Conservation (phyloP, 176 grass and related monocot species). For the Carex pumila region DNA sequence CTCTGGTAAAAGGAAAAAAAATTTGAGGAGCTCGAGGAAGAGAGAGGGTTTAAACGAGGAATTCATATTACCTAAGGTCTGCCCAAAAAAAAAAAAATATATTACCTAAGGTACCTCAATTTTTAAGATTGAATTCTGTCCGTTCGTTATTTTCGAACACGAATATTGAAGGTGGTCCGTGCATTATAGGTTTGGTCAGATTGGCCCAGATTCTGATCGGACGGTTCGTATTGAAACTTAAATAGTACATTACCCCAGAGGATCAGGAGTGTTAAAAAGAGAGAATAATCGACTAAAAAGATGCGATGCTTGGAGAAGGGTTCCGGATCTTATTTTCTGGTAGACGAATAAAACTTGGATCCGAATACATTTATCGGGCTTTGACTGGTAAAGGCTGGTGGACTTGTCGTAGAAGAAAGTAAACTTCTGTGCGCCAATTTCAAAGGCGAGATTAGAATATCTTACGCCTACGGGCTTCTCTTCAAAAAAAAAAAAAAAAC, state of each 20-base stretch:
- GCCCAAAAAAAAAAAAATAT: too few species aligned
- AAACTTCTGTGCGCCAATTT: neutral
- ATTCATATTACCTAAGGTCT: too few species aligned
- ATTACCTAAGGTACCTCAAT: too few species aligned
- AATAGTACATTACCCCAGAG: too few species aligned
- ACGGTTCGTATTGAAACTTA: too few species aligned
- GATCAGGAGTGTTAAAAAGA: neutral
- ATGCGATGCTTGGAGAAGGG: slow-evolving; percentile 17
- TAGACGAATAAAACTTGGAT: neutral
- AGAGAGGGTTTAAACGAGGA: neutral
- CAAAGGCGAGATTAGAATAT: neutral
- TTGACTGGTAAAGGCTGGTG: neutral
- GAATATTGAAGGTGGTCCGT: too few species aligned
- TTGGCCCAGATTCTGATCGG: too few species aligned
- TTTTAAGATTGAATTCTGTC: too few species aligned
- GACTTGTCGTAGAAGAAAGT: neutral
- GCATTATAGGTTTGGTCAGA: too few species aligned
- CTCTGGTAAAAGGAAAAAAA: neutral
- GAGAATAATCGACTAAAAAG: neutral
- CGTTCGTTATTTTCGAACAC: too few species aligned
- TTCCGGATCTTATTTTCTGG: neutral
- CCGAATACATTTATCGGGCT: slow-evolving; percentile 4
- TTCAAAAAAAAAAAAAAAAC: too few species aligned
- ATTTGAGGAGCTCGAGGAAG: neutral
- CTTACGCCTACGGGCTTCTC: too few species aligned